Conservation (phyloP, 257 asterid genomes). For the Lithospermum erythrorhizon region DNA sequence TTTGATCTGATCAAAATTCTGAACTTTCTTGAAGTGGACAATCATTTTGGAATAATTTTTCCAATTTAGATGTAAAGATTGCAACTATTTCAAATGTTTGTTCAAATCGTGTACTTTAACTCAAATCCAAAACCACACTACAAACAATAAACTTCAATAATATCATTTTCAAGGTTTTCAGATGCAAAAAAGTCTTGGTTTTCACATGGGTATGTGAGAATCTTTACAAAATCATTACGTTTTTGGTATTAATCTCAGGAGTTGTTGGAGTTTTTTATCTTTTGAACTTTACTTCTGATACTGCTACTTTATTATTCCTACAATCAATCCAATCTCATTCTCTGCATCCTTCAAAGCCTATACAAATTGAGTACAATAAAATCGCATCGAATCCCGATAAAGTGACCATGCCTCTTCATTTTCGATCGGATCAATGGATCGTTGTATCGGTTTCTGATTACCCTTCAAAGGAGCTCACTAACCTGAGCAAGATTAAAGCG, state of each 20-base stretch:
- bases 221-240: constrained; percentile 48
- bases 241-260: constrained; percentile 51
- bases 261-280: constrained; percentile 71
- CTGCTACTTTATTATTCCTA: constrained; percentile 66
- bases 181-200: constrained; percentile 51
- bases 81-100: constrained; percentile 41
- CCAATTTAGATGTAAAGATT: neutral
- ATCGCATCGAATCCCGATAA: constrained; percentile 48
- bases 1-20: constrained; percentile 13
- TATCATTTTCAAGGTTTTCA: constrained; percentile 8
- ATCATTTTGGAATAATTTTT: too few relatives aligned
- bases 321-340: constrained; percentile 65
- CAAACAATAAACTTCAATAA: constrained; percentile 16
- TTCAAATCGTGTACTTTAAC: constrained; percentile 67
- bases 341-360: constrained; percentile 43
- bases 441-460: constrained; percentile 78
- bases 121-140: constrained; percentile 19
- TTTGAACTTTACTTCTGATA: constrained; percentile 55
- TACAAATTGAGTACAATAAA: constrained; percentile 55
- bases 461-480: constrained; percentile 58
- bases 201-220: constrained; percentile 62
- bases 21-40: too few relatives aligned
- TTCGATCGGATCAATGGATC: constrained; percentile 87
- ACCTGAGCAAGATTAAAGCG: constrained; percentile 47
- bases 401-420: constrained; percentile 48